Base-by-base conservation (phyloP, 352 stramenopile genomes). In the Peronospora farinosa region DNA sequence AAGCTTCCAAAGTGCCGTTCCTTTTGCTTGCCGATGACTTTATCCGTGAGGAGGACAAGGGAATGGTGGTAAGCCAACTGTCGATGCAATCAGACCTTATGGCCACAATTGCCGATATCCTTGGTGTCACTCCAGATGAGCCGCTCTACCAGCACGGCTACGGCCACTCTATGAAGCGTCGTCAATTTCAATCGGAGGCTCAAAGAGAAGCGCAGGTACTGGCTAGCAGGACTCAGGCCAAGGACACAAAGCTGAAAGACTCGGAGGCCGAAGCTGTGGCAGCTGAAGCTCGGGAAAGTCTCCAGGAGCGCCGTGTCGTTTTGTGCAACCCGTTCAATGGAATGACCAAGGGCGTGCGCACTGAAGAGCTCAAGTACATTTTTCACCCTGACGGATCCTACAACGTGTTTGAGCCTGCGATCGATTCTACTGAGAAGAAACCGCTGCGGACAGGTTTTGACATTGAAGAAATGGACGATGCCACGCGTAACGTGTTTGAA, bases 21-120 rank as follows among this genome's bases (percentile, higher is more conserved):
- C 53, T 88, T 17, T 52, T 88, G 27, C 57, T 88, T 31, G 76
- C 76, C 5, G 76, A 88, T 40, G 76, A 88, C 28, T 83, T 78
- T 33, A 44, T 88, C 31, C 53, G 48, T 10, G 64, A 72, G 0
- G 36, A 68, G 3, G 64, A 84, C 30, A 74, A 69, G 27, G 74
- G 76, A 3, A 69, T 46, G 7, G 47, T 69, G 7, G 69, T 88
- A 36, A 60, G 74, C 28, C 72, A 88, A 46, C 53, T 85, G 23
- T 76, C 74, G 8, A 83, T 84, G 72, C 76, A 88, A 58, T 79
- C 72, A 10, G 77, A 88, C 47, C 47, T 88, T 5, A 84, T 88
- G 77, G 72, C 74, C 1, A 88, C 77, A 16, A 72, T 88, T 50
- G 77, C 77, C 0, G 74, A 88, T 35, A 67, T 88, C 13, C 6